Evolutionary conservation across 495 filamentous ascomycete species (phyloP), one percentile per base, ranked within the genome.

Genomic region (Clavariopsis aquatica): DNA sequence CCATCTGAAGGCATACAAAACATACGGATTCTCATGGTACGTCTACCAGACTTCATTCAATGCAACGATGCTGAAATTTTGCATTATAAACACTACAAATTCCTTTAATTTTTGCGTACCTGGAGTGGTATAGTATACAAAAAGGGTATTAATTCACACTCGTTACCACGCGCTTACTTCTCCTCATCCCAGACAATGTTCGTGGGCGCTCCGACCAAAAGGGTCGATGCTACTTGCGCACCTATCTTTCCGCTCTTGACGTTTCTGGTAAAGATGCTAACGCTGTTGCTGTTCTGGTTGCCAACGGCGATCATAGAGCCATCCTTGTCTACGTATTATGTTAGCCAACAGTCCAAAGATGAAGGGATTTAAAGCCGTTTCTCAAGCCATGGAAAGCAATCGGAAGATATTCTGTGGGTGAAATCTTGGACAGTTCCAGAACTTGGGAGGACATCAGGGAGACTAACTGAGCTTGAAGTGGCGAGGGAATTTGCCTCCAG

Each of bases 401-500:
- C n/a, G n/a, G n/a, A n/a, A n/a, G n/a, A n/a, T n/a, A n/a, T n/a
- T n/a, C n/a, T n/a, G n/a, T n/a, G n/a, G n/a, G n/a, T n/a, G n/a
- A n/a, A n/a, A n/a, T n/a, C n/a, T n/a, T n/a, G n/a, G n/a, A n/a
- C n/a, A n/a, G n/a, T n/a, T n/a, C n/a, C n/a, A n/a, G n/a, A n/a
- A n/a, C n/a, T n/a, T n/a, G n/a, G n/a, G n/a, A n/a, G n/a, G n/a
- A n/a, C n/a, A n/a, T n/a, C n/a, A n/a, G n/a, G n/a, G n/a, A n/a
- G n/a, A n/a, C n/a, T n/a, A n/a, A n/a, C n/a, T n/a, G n/a, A n/a
- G n/a, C 36, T 71, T 71, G 66, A 80, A 80, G 26, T 74, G 68
- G 1, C 80, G 71, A 4, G 76, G 75, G 65, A 69, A 75, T 17
- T 51, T 62, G 1, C 80, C 80, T 49, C 76, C 79, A 8, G 74